phyloP scores from a whole-genome alignment of 257 asterid genomes.

The Nicotiana benthamiana region DNA sequence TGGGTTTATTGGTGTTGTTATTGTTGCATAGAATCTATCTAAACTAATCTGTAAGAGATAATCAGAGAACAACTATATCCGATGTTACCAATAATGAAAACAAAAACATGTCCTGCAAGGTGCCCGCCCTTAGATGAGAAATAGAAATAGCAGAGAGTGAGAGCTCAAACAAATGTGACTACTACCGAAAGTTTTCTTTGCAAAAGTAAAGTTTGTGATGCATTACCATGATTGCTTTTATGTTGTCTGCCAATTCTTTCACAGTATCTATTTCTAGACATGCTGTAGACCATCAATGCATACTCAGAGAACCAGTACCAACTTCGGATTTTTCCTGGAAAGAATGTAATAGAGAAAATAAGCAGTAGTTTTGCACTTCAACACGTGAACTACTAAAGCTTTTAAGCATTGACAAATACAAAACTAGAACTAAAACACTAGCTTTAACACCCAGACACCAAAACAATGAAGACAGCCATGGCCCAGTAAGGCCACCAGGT shows the following conservation, averaged over 20 bases:
- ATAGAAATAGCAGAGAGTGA: neutral
- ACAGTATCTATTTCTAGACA: conserved; percentile 88
- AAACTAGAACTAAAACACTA: neutral
- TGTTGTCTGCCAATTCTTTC: conserved; percentile 97
- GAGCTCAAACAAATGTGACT: neutral
- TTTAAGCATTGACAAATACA: neutral
- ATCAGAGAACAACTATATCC: neutral
- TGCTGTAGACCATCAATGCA: conserved; percentile 79
- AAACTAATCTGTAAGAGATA: neutral
- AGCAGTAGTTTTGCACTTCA: neutral
- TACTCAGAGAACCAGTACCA: conserved; percentile 97
- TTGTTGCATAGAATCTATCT: neutral
- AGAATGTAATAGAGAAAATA: conserved; percentile 6
- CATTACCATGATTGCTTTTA: conserved; percentile 86
- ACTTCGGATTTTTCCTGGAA: conserved; percentile 73
- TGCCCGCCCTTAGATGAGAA: neutral
- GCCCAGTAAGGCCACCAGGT: neutral
- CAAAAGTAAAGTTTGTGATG: neutral
- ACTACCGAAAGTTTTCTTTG: neutral
- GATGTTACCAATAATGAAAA: neutral
- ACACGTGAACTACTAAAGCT: neutral
- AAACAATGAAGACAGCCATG: neutral
- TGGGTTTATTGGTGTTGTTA: too few relatives aligned
- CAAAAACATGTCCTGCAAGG: neutral
- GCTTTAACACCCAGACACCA: neutral